Base-by-base conservation (phyloP, 441 rosid genomes). In the Populus hybrid region DNA sequence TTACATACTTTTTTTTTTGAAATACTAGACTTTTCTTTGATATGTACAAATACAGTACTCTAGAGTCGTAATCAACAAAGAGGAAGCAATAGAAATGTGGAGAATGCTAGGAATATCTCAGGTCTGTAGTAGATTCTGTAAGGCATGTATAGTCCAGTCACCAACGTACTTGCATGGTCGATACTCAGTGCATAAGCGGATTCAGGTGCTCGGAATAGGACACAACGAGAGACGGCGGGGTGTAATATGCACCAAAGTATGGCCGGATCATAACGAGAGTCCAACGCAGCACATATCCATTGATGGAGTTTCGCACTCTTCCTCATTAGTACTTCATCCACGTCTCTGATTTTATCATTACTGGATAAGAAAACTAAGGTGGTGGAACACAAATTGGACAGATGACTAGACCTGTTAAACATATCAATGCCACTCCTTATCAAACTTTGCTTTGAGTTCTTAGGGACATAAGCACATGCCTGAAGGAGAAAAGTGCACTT, bases 401-500 rank as follows among this genome's bases (percentile, higher is more conserved):
- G 1, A 71, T 59, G 66, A 72, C 26, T 26, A 2, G 75, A 64
- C 76, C 24, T 21, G 14, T 12, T 68, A 35, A 72, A 42, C n/a
- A 38, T 53, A 53, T 9, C 6, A 8, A 53, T 31, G 18, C 28
- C 66, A 9, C 59, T 40, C 56, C 31, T 1, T n/a, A n/a, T 10
- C 21, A 24, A 24, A 53, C 21, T 63, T 64, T 64, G 9, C 28
- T 28, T 53, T 28, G 11, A 8, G 53, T 72, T 12, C 7, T 14
- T 63, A 20, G 9, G 33, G 76, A 64, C 76, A 63, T 11, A 1
- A 23, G 76, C 76, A 74, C 69, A 64, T 74, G 76, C 24, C 76
- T 74, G 38, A 11, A 73, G 20, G 9, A 23, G 38, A n/a, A 59
- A 73, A 73, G 20, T 35, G 6, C 40, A 10, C 6, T 20, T 2